phyloP scores from a whole-genome alignment of 805 yeast genomes.

The Babjeviella inositovora region DNA sequence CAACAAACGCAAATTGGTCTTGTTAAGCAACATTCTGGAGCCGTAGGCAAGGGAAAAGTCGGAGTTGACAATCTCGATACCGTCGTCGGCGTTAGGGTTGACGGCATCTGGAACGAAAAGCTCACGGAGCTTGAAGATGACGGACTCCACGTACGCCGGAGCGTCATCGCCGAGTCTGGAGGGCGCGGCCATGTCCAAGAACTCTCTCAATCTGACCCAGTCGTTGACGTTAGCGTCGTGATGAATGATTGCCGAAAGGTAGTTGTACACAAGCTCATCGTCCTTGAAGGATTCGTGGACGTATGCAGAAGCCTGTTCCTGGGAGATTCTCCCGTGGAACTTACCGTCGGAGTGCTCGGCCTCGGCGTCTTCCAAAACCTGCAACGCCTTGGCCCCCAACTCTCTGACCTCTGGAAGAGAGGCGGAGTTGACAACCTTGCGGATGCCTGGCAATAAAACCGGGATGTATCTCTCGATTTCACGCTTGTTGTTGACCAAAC shows the following conservation, averaged over 20 bases:
- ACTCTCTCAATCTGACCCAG: conserved; percentile 48
- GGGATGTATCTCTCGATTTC: conserved; percentile 88
- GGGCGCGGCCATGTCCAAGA: conserved; percentile 21
- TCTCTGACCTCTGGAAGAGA: conserved; percentile 94
- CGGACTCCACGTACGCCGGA: conserved; percentile 19
- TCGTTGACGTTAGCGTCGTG: conserved; percentile 60
- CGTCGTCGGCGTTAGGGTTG: conserved; percentile 56
- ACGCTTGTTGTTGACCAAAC: conserved; percentile 84
- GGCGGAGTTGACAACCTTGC: conserved; percentile 78
- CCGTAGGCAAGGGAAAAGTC: conserved; percentile 96
- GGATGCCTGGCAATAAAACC: conserved; percentile 76
- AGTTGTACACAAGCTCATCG: conserved; percentile 23
- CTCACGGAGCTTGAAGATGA: conserved; percentile 30
- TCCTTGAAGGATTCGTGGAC: conserved; percentile 12
- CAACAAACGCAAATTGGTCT: conserved; percentile 72
- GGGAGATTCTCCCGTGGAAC: conserved; percentile 59
- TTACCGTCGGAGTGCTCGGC: conserved; percentile 49
- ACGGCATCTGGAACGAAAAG: conserved; percentile 37
- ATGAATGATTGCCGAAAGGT: conserved; percentile 34
- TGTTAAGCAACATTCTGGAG: conserved; percentile 90
- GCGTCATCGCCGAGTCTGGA: conserved; percentile 12
- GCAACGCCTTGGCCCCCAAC: conserved; percentile 73
- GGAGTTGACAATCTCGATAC: conserved; percentile 82
- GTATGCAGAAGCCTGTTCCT: conserved; percentile 33
- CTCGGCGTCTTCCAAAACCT: conserved; percentile 72